Evolutionary conservation across 2,329 filamentous ascomycete species (phyloP), one percentile per base, ranked within the genome.

Genomic region (Pseudopyricularia javanii): DNA sequence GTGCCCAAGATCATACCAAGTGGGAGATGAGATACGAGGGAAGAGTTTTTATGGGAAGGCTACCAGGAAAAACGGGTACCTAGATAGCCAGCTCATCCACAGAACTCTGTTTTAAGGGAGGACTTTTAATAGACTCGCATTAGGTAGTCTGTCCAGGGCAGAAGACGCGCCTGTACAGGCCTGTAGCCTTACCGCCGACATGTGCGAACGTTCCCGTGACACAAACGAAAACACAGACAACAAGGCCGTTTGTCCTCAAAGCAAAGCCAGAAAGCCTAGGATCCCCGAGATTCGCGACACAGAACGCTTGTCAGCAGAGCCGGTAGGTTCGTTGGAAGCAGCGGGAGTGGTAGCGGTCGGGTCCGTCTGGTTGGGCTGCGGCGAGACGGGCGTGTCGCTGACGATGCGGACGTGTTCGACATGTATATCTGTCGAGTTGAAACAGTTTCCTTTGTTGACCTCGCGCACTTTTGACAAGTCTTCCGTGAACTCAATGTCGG

Each of bases 401-500:
- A 49, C 24, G 24, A 49, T 32, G 7, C 8, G 24, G 26, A 49
- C 47, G 6, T 49, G 47, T 32, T 49, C 24, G 12, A 33, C 47
- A 3, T 12, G 11, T 15, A 49, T 8, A 26, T 20, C 32, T n/a
- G 73, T 73, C 12, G 78, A 80, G 66, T 88, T 88, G 69, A 80
- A 81, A 69, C 85, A 88, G 61, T 86, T 87, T 2, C 73, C 67
- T 2, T 61, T 62, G 45, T 75, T 86, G 20, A 87, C 81, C 57
- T 79, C 68, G 47, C 70, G 68, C 4, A 85, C 74, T 12, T 54
- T 50, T 5, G 53, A 51, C 47, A 83, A 74, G 57, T 75, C 62
- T 9, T 84, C 78, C 3, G 81, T 80, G 57, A 88, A 85, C 11
- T 80, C 85, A 56, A 88, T 84, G 60, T 88, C 85, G 50, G 83